A percentile compares a stretch with the other conserved stretches of the same genome.
These are phyloP conservation scores for Tuber brumale DNA, from an alignment of 495 filamentous ascomycete genomes.

Conservation along the genomic window DNA sequence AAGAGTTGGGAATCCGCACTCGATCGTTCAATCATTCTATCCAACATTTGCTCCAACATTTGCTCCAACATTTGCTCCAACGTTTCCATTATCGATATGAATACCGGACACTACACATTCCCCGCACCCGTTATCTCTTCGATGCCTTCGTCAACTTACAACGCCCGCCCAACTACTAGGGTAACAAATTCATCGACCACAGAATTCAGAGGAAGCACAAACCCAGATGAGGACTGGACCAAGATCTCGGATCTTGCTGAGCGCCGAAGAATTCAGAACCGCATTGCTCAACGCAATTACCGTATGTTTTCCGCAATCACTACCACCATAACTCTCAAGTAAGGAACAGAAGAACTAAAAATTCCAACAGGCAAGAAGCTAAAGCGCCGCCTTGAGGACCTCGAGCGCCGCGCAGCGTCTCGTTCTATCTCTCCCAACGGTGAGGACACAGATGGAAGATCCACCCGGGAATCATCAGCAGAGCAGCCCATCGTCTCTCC, in stretches of 20 bases:
- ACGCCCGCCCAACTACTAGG: conserved; percentile 23
- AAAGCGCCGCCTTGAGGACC: conserved; percentile 92
- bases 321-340: too few species aligned
- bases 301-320: conserved; percentile 59
- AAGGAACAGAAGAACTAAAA: neutral
- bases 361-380: conserved; percentile 80
- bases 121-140: conserved; percentile 30
- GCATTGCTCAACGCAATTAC: conserved; percentile 97
- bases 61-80: neutral
- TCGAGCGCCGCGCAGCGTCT: conserved; percentile 84
- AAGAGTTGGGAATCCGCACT: conserved; percentile 11
- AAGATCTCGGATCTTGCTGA: conserved; percentile 97
- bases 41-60: conserved; percentile 8
- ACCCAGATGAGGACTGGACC: conserved; percentile 98
- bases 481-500: conserved; percentile 54
- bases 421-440: conserved; percentile 52
- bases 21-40: conserved; percentile 11
- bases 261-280: conserved; percentile 89
- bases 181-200: conserved; percentile 56
- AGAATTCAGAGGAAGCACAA: conserved; percentile 92
- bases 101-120: conserved; percentile 35
- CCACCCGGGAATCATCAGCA: conserved; percentile 49
- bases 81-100: conserved; percentile 22
- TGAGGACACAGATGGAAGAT: conserved; percentile 42
- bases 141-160: conserved; percentile 27